Evolutionary conservation across 2,329 filamentous ascomycete genomes (phyloP).

Genomic region (Periconia sp.): DNA sequence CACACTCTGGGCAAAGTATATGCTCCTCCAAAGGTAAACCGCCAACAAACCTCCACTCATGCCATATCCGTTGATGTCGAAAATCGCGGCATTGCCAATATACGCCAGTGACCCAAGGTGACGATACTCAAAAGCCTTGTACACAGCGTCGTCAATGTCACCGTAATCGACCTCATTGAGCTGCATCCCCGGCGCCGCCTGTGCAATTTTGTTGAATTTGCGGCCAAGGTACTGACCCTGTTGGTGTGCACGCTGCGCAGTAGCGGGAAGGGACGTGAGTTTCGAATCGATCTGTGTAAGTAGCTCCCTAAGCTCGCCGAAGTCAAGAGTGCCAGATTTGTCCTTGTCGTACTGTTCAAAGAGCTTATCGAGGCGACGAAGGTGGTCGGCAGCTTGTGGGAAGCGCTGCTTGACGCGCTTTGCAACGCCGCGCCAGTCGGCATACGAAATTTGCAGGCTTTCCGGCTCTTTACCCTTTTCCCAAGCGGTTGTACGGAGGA

Average conservation of each 20-base stretch:
- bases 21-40: slow-evolving; percentile 92
- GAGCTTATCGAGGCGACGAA: slow-evolving; percentile 85
- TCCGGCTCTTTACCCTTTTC: slow-evolving; percentile 89
- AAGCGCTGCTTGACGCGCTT: slow-evolving; percentile 83
- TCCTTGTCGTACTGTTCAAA: slow-evolving; percentile 93
- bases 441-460: slow-evolving; percentile 81
- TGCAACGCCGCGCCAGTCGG: slow-evolving; percentile 85
- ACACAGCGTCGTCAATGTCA: slow-evolving; percentile 87
- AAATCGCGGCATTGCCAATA: slow-evolving; percentile 93
- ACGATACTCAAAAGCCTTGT: slow-evolving; percentile 91
- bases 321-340: slow-evolving; percentile 89
- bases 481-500: slow-evolving; percentile 86
- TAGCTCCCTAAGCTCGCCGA: slow-evolving; percentile 85
- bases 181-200: slow-evolving; percentile 70
- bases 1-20: slow-evolving; percentile 97
- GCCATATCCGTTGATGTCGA: slow-evolving; percentile 81
- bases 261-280: slow-evolving; percentile 90
- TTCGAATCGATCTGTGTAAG: slow-evolving; percentile 92
- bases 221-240: slow-evolving; percentile 90
- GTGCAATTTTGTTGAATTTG: slow-evolving; percentile 91
- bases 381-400: slow-evolving; percentile 83
- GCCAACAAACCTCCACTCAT: slow-evolving; percentile 83
- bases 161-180: slow-evolving; percentile 84
- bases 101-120: slow-evolving; percentile 93
- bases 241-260: slow-evolving; percentile 93